Base-by-base conservation (phyloP, 2,329 filamentous ascomycete species). In the Periconia digitata region DNA sequence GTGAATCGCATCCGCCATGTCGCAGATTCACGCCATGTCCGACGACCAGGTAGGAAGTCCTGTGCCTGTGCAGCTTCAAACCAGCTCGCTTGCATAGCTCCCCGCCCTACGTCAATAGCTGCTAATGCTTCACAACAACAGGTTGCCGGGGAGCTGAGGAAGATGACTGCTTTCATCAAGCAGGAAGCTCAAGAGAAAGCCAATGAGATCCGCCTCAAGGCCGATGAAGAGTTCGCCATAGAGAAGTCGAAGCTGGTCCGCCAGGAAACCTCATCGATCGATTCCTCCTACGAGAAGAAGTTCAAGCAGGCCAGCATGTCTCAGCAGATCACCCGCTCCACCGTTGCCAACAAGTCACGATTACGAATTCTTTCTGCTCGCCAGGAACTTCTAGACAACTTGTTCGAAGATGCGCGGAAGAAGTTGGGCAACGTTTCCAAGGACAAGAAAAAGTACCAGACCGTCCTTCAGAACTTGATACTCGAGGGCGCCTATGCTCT, bases 161-260 rank as follows among this genome's bases (percentile, higher is more conserved):
- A 99, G 85, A 99, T 99, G 94, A 97, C 94, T 51, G 92, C 92
- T 72, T 99, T 99, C 84, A 99, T 99, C 85, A 90, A 91, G 75
- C 94, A 97, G 79, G 94, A 99, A 79, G 94, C 94, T 50, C 84
- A 88, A 69, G 94, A 99, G 74, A 99, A 99, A 78, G 91, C 91
- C 66, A 89, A 89, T 72, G 94, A 99, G 77, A 97, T 99, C 75
- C 85, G 94, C 70, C 87, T 97, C 78, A 97, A 97, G 78, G 94
- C 94, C 74, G 92, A 97, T 79, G 91, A 97, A 76, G 94, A 99
- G 76, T 97, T 97, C 76, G 89, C 90, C 72, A 97, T 96, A 72
- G 94, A 99, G 74, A 99, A 99, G 79, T 94, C 92, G 66, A 96
- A 96, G 81, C 89, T 99, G 43, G 94, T 97, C 64, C 92, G 90